Base-by-base conservation (phyloP, 2,329 filamentous ascomycete genomes). In the Claviceps sp. region DNA sequence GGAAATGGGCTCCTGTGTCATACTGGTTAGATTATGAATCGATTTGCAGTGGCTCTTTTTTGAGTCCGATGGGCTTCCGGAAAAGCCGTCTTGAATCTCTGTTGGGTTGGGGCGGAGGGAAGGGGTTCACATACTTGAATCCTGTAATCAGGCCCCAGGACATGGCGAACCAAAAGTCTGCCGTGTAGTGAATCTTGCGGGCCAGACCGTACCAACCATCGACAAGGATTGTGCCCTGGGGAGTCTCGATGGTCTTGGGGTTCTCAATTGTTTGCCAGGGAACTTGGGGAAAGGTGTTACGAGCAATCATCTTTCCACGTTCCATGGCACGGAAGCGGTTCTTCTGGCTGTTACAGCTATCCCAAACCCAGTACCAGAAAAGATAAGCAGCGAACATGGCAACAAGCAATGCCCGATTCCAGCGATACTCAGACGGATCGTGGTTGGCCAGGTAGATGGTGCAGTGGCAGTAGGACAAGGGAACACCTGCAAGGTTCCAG, bases 401-500 rank as follows among this genome's bases (percentile, higher is more conserved):
- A 8, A 68, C 73, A 10, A 94, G 76, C 50, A 81, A 80, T 59
- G 74, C 81, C 52, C 77, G 80, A 62, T 88, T 87, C 84, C 85
- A 90, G 50, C 75, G 76, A 69, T 95, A 95, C 53, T 81, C 80
- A 39, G 80, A 76, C 0, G 90, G 86, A 61, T 85, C 71, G 67
- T 94, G 89, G 68, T 86, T 90, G 58, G 89, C 89, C 49, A 95
- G 77, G 71, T 87, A 95, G 61, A 95, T 81, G 48, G 87, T 91
- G 77, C 87, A 93, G 74, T 95, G 89, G 73, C 89, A 95, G 77
- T 95, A 95, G 51, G 83, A 89, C 50, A 95, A 76, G 14, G 89
- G 89, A 26, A 95, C 89, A 59, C 89, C 89, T 47, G 89, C 89
- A 65, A 95, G 75, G 70, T 95, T 95, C 89, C 89, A 95, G 80